Evolutionary conservation across 2,329 filamentous ascomycete species (phyloP).

Genomic region (Pestalotiopsis sp.): DNA sequence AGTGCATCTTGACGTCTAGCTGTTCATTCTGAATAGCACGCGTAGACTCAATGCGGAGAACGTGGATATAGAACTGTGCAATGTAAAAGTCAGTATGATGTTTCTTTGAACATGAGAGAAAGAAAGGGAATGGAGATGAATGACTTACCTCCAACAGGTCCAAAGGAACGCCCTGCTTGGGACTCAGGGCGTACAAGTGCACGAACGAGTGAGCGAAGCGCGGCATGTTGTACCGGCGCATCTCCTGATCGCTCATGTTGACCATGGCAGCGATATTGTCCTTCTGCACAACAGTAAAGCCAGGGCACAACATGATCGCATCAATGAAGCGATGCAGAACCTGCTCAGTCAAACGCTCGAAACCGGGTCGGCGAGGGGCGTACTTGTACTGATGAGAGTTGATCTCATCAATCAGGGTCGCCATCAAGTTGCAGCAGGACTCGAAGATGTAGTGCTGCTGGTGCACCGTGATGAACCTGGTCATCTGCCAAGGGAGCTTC

Average conservation of each 20-base stretch:
- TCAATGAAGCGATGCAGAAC: constrained; percentile 56
- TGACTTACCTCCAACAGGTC: constrained; percentile 61
- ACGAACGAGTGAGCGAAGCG: constrained; percentile 51
- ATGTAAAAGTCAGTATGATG: constrained; percentile 18
- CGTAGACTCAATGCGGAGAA: constrained; percentile 57
- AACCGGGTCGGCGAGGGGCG: constrained; percentile 36
- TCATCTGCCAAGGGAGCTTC: constrained; percentile 66
- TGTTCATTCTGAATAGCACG: constrained; percentile 41
- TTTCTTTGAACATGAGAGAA: not conserved
- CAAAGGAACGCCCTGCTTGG: constrained; percentile 49
- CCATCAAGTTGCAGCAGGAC: constrained; percentile 52
- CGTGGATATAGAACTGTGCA: constrained; percentile 57
- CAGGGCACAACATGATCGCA: constrained; percentile 59
- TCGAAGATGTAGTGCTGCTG: constrained; percentile 59
- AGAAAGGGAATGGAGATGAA: not conserved
- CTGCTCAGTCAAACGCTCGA: constrained; percentile 51
- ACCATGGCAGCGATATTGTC: constrained; percentile 56
- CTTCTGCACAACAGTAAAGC: constrained; percentile 65
- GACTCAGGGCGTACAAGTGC: constrained; percentile 54
- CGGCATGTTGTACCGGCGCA: constrained; percentile 49
- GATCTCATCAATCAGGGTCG: constrained; percentile 36
- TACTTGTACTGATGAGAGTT: not conserved
- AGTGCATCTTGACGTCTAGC: constrained; percentile 42
- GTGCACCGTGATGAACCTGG: constrained; percentile 58
- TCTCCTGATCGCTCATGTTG: constrained; percentile 37